These are phyloP conservation scores for Avicennia marina DNA, from an alignment of 257 asterid genomes.

Conservation along the genomic window DNA sequence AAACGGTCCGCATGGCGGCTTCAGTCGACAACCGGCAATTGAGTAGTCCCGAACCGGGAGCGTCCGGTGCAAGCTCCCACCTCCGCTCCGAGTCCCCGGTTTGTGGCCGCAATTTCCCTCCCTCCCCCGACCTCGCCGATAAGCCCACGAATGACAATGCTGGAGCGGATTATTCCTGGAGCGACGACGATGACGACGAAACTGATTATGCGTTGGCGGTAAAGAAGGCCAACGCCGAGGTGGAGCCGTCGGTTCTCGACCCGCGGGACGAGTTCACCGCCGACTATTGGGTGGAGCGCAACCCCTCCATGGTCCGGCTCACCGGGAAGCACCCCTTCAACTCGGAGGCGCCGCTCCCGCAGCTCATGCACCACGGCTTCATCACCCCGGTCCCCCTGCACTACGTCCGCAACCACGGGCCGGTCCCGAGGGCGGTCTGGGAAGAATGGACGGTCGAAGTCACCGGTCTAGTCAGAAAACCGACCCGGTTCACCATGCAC, in stretches of 20 bases:
- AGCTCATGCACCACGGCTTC: slow-evolving; percentile 93
- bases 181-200: slow-evolving; percentile 43
- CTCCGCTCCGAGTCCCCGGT: slow-evolving; percentile 62
- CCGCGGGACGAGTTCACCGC: slow-evolving; percentile 64
- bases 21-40: slow-evolving; percentile 66
- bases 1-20: slow-evolving; percentile 94
- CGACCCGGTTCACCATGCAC: slow-evolving; percentile 60
- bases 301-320: slow-evolving; percentile 72
- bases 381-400: slow-evolving; percentile 94
- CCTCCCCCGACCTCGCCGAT: slow-evolving; percentile 17
- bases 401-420: slow-evolving; percentile 95
- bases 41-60: slow-evolving; percentile 42
- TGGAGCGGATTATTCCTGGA: slow-evolving; percentile 31
- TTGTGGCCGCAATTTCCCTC: slow-evolving; percentile 36
- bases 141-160: slow-evolving; percentile 10
- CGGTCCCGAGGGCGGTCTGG: slow-evolving; percentile 64
- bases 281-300: slow-evolving; percentile 77
- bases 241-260: slow-evolving; percentile 63
- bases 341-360: slow-evolving; percentile 75
- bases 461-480: slow-evolving; percentile 62
- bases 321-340: slow-evolving; percentile 97
- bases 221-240: slow-evolving; percentile 47
- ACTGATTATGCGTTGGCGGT: slow-evolving; percentile 25
- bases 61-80: slow-evolving; percentile 12
- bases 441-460: slow-evolving; percentile 79